Percentiles rank a stretch among this genome's conserved stretches.
phyloP scores from a whole-genome alignment of 495 filamentous ascomycete genomes.

The Cercophora sp. region DNA sequence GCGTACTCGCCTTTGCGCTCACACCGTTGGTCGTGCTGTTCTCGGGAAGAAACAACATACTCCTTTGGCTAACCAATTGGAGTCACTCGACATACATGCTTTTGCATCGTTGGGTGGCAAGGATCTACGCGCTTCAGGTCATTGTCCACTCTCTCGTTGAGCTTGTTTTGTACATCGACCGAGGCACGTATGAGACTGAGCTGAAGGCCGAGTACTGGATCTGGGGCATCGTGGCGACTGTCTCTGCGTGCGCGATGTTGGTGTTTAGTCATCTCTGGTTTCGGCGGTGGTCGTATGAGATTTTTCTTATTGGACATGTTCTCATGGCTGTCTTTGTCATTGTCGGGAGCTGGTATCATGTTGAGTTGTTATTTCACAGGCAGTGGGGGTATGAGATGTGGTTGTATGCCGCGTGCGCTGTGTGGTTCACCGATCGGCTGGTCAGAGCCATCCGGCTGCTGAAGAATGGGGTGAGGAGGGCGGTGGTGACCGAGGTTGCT shows the following conservation, averaged over 20 bases:
- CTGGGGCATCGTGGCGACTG: slow-evolving; percentile 32
- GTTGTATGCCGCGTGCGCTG: slow-evolving; percentile 34
- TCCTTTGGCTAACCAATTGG: slow-evolving; percentile 47
- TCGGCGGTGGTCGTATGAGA: slow-evolving; percentile 17
- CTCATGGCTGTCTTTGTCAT: slow-evolving; percentile 21
- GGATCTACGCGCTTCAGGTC: slow-evolving; percentile 35
- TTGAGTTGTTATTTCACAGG: slow-evolving; percentile 17
- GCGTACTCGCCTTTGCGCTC: slow-evolving; percentile 28
- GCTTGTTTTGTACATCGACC: slow-evolving; percentile 19
- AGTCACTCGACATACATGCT: slow-evolving; percentile 43
- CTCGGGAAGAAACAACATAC: slow-evolving; percentile 40
- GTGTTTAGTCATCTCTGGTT: slow-evolving; percentile 13
- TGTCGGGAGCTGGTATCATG: slow-evolving; percentile 27
- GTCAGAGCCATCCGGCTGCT: slow-evolving; percentile 27
- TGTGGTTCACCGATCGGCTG: slow-evolving; percentile 39
- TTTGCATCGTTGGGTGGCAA: slow-evolving; percentile 46
- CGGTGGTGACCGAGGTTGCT: slow-evolving; percentile 28
- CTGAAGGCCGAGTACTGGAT: slow-evolving; percentile 25
- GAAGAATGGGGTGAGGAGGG: slow-evolving; percentile 27
- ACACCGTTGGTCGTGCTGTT: slow-evolving; percentile 36
- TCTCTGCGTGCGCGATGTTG: slow-evolving; percentile 18
- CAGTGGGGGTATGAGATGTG: slow-evolving; percentile 33
- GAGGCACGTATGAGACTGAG: not conserved
- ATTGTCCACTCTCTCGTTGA: slow-evolving; percentile 32
- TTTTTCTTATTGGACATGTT: slow-evolving; percentile 25